Evolutionary conservation across 495 filamentous ascomycete species (phyloP).

Genomic region (Trichocladium antarcticum): DNA sequence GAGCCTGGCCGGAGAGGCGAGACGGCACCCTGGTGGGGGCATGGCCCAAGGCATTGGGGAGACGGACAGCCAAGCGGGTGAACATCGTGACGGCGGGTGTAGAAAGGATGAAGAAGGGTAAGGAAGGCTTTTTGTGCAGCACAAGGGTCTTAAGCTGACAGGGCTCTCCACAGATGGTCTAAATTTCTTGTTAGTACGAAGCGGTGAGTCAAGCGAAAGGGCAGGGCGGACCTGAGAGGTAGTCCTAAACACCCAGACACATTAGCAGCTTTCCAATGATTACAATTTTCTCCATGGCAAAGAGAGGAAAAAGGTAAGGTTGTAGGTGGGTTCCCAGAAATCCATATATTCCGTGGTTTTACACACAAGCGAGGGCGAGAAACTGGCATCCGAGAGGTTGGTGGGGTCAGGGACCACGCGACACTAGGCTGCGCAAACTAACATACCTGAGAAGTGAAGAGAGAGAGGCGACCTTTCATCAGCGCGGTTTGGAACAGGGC

Average conservation of each 20-base stretch:
- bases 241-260: conserved; percentile 51
- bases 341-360: not conserved
- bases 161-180: conserved; percentile 98
- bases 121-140: conserved; percentile 11
- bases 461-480: conserved; percentile 89
- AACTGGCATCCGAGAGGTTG: not conserved
- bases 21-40: conserved; percentile 25
- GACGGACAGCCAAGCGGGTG: conserved; percentile 50
- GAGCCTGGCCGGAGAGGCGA: conserved; percentile 35
- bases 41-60: conserved; percentile 36
- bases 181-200: conserved; percentile 28
- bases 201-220: conserved; percentile 35
- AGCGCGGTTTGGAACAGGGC: conserved; percentile 44
- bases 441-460: conserved; percentile 92
- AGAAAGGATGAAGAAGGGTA: conserved; percentile 13
- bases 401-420: conserved; percentile 6
- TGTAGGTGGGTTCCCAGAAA: not conserved
- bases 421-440: not conserved
- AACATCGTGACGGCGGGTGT: conserved; percentile 48
- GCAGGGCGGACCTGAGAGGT: conserved; percentile 69
- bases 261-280: conserved; percentile 23
- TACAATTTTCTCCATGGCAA: not conserved
- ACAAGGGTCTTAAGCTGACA: conserved; percentile 31
- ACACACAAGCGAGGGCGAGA: not conserved
- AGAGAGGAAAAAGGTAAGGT: conserved; percentile 1